Base-by-base conservation (phyloP, 2,329 filamentous ascomycete species). In the Phaeophleospora eucalypticola region DNA sequence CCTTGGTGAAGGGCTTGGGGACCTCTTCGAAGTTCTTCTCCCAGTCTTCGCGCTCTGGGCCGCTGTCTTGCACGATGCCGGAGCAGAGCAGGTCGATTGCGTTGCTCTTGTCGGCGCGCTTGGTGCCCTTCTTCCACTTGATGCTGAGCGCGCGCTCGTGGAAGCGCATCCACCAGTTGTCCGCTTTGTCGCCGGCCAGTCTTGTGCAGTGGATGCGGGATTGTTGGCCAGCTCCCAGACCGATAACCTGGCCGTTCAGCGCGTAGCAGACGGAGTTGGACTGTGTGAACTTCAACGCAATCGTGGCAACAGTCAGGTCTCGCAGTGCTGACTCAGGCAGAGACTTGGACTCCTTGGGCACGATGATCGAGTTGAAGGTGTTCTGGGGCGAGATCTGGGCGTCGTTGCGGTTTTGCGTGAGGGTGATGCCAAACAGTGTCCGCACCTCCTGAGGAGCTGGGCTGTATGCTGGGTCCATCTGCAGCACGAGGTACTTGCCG, bases 121-220 rank as follows among this genome's bases (percentile, higher is more conserved):
- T 97, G 65, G 87, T 89, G 62, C 93, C 91, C 75, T 93, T 91
- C 80, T 95, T 96, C 88, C 89, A 98, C 76, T 91, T 87, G 68
- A 98, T 85, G 65, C 76, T 78, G 41, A 97, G 79, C 10, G 93
- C 87, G 43, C 88, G 85, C 59, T 88, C 84, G 76, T 96, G 87
- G 82, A 97, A 97, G 63, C 93, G 87, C 78, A 98, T 86, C 93
- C 91, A 98, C 91, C 91, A 97, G 78, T 95, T 96, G 72, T 98
- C 93, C 40, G 90, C 89, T 79, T 98, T 98, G 77, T 97, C 91
- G 51, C 93, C 93, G 9, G 93, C 93, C 42, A 98, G 82, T 57
- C 93, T 86, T 35, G 93, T 98, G 81, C 93, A 98, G 79, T 98
- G 93, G 61, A 98, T 98, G 59, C 93, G 86, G 52, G 88, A 95